Evolutionary conservation across 2,329 filamentous ascomycete genomes (phyloP), one percentile per base, ranked within the genome.

Genomic region (Bipolaris bicolor): DNA sequence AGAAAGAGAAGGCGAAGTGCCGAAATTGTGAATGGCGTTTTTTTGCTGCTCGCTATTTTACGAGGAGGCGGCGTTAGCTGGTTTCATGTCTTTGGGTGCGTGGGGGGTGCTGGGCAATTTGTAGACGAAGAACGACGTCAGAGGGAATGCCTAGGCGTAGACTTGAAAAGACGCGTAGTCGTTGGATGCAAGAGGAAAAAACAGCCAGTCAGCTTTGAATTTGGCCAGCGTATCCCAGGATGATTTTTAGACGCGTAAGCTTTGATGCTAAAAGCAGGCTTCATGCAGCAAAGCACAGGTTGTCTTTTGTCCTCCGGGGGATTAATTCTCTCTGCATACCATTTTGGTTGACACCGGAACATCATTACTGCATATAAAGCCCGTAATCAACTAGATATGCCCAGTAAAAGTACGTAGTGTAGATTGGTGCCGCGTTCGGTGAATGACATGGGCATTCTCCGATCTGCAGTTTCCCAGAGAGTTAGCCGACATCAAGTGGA

Each of bases 181-280:
- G 10, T 4, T 31, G 29, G 29, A 13, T 5, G 29, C 29, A 31
- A 31, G 29, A 31, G 29, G 20, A 31, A 31, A 31, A 31, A 31
- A 31, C 29, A 31, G 22, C 40, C 40, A 55, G 44, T 46, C 46
- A 61, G 51, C 50, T 36, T 53, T 31, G 29, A 31, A 5, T 31
- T 31, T 31, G 29, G 29, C 29, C 29, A 31, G 29, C 29, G 10
- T 31, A 13, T 31, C 29, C 10, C 29, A 11, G 29, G 29, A 31
- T 13, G 10, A 13, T 31, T 31, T 13, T 31, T 13, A 56, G 62
- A 67, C 70, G 70, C 68, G 70, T 73, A 64, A 73, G 69, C 72
- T 54, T 55, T 40, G 61, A 37, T 43, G 22, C n/a, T 22, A 43
- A 65, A 65, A 60, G 56, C 54, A 66, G 64, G 37, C 57, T 58